Base-by-base conservation (phyloP, 2,329 filamentous ascomycete species). In the Aspergillus ustus region DNA sequence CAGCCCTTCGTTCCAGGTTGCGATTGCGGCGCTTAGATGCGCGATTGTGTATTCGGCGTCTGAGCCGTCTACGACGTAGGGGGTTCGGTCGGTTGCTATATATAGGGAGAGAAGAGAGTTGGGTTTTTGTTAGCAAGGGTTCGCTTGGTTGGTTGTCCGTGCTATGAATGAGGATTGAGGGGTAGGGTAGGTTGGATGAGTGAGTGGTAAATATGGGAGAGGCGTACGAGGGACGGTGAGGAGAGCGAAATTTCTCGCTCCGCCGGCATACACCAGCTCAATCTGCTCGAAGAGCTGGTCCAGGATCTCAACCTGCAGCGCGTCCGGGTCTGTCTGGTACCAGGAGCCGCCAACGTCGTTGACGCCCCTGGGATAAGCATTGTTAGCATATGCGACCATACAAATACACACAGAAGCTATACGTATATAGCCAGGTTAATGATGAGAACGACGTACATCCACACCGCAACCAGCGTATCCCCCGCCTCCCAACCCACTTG, bases 291-390 rank as follows among this genome's bases (percentile, higher is more conserved):
- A 63, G 17, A 45, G 52, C 44, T 60, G 53, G 20, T 54, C 19
- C 17, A 63, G 43, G 51, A 63, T 58, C 31, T 61, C 46, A 4
- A 11, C 29, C 34, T 31, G 25, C 0, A 63, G 44, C 5, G 50
- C 44, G 4, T 57, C 49, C 2, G 59, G 51, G 45, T 55, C 51
- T 7, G 58, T 29, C 40, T 51, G 58, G 19, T 46, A 63, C 53
- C 59, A 63, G 4, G 53, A 37, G 15, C 51, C 51, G 13, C 53
- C 61, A 4, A 61, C 61, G 17, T 64, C 63, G n/a, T 64, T 63
- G 4, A 64, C 57, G 11, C 63, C 63, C 48, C 60, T 62, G 8
- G 37, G 9, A 19, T 4, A 13, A 13, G 3, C 17, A 11, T 17
- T 7, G 29, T 31, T 28, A 9, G 20, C 9, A 7, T 11, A 43